Conservation (phyloP, 2,329 filamentous ascomycete species). For the Microcyclosporella mali region DNA sequence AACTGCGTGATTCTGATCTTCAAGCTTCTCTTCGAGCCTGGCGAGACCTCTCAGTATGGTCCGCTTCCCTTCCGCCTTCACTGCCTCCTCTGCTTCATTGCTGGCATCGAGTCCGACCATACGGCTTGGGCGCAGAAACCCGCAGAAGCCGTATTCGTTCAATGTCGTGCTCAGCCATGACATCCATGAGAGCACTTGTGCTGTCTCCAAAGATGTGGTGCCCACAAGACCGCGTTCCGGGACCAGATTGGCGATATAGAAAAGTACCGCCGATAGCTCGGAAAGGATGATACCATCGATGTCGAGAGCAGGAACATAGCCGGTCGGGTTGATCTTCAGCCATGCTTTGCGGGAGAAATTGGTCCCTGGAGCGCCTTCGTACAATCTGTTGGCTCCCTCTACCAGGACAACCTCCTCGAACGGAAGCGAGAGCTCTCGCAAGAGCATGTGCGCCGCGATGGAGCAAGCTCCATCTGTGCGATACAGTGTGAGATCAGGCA, state of each 20-base stretch:
- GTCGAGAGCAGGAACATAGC: slow-evolving; percentile 28
- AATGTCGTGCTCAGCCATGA: slow-evolving; percentile 32
- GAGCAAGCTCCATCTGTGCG: slow-evolving; percentile 11
- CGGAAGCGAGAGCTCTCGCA: slow-evolving; percentile 7
- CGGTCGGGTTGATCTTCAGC: slow-evolving; percentile 30
- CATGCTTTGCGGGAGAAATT: slow-evolving; percentile 13
- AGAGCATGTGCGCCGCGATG: slow-evolving; percentile 7
- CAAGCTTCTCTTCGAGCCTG: slow-evolving; percentile 24
- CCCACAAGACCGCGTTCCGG: slow-evolving; percentile 29
- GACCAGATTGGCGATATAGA: slow-evolving; percentile 28
- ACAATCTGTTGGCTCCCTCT: background rate
- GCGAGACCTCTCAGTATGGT: slow-evolving; percentile 13
- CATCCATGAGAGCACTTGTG: slow-evolving; percentile 34
- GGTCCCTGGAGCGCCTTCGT: slow-evolving; percentile 2
- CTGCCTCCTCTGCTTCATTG: slow-evolving; percentile 17
- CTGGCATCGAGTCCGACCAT: slow-evolving; percentile 21
- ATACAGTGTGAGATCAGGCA: slow-evolving; percentile 7
- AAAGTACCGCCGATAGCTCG: slow-evolving; percentile 31
- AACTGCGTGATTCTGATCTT: slow-evolving; percentile 19
- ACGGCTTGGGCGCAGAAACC: slow-evolving; percentile 23
- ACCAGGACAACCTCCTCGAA: slow-evolving; percentile 4
- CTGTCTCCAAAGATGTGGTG: slow-evolving; percentile 25
- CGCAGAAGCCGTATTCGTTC: slow-evolving; percentile 28
- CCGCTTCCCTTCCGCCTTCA: slow-evolving; percentile 11
- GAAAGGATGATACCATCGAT: slow-evolving; percentile 30